Base-by-base conservation (phyloP, 73 alveolate species). In the Urostyla sp. region DNA sequence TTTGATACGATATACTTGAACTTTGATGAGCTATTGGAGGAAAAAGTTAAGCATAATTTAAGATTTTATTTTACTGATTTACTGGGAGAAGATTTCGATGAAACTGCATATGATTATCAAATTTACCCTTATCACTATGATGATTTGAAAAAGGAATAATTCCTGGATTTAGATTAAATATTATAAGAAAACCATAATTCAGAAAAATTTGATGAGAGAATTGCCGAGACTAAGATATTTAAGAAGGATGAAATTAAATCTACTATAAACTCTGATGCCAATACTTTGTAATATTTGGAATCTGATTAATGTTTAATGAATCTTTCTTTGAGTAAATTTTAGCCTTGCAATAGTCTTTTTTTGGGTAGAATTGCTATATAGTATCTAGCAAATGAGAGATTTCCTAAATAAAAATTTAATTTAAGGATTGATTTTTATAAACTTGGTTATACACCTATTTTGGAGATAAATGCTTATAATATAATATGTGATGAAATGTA, bases 341-440 rank as follows among this genome's bases (percentile, higher is more conserved):
- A 49, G 1, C 26, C 37, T 23, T 21, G 49, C 5, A 72, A 69
- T 48, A 46, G 36, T 6, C 56, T 76, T 31, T 76, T 21, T 40
- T n/a, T 76, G 0, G 88, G 88, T 31, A 1, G 50, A 28, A 26
- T 54, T 1, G 4, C 18, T 26, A 30, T n/a, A n/a, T n/a, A n/a
- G n/a, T n/a, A n/a, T n/a, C n/a, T n/a, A n/a, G n/a, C n/a, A n/a
- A n/a, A n/a, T n/a, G n/a, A n/a, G n/a, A n/a, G n/a, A n/a, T n/a
- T n/a, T n/a, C n/a, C n/a, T n/a, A n/a, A 5, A 6, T 4, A 6
- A 13, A 26, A 8, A 6, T 84, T 23, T 53, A 75, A 74, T 30
- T 34, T 84, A 2, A 75, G 88, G 27, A 85, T 85, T 1, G 93
- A 85, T 32, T 85, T 49, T 44, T 85, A 23, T 66, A 49, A 49